phyloP scores from a whole-genome alignment of 1,139 yeast species.

The Ogataea hybrid region DNA sequence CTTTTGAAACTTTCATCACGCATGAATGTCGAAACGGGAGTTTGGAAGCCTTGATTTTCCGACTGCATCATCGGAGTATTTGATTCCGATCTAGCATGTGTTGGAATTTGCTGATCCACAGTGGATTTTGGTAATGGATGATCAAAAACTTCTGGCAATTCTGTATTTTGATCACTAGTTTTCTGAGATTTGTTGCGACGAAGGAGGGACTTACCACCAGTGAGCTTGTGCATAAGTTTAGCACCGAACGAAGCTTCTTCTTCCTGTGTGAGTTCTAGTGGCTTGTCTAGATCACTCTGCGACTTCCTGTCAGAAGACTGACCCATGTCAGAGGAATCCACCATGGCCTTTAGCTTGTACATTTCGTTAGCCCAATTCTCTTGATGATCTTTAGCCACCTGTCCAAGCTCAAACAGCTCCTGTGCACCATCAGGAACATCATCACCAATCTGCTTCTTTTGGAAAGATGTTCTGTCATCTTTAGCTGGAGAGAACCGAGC shows the following conservation, averaged over 20 bases:
- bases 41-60: slow-evolving; percentile 4
- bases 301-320: slow-evolving; percentile 1
- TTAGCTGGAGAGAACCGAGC: slow-evolving; percentile 79
- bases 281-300: slow-evolving; percentile 13
- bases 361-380: slow-evolving; percentile 69
- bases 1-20: slow-evolving; percentile 13
- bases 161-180: slow-evolving; percentile 1
- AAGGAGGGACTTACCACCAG: slow-evolving; percentile 28
- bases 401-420: slow-evolving; percentile 64
- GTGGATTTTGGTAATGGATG: not conserved
- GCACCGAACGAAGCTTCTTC: slow-evolving; percentile 35
- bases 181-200: slow-evolving; percentile 20
- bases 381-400: slow-evolving; percentile 70
- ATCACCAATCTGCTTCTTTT: slow-evolving; percentile 39
- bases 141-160: not conserved
- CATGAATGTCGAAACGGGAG: slow-evolving; percentile 5
- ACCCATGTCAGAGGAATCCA: slow-evolving; percentile 21
- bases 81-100: slow-evolving; percentile 22
- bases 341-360: slow-evolving; percentile 46
- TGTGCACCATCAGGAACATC: slow-evolving; percentile 40
- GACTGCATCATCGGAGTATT: slow-evolving; percentile 20
- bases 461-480: slow-evolving; percentile 84
- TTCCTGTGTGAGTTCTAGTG: slow-evolving; percentile 22
- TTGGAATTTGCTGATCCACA: not conserved
- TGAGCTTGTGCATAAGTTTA: slow-evolving; percentile 33